These are phyloP conservation scores for Sideroxylon spinosum DNA, from an alignment of 179 eudicot genomes.

Conservation along the genomic window DNA sequence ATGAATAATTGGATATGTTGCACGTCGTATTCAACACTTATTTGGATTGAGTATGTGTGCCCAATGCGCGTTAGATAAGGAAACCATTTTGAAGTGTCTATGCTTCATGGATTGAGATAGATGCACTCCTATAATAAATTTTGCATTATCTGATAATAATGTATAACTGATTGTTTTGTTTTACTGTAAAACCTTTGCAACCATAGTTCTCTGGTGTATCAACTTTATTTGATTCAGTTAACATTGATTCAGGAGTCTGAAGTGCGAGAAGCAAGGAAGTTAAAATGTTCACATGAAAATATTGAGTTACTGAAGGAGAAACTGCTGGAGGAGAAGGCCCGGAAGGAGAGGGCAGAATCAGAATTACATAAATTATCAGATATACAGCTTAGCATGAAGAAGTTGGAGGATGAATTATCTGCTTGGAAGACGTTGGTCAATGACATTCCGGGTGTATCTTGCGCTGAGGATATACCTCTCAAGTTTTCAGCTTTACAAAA, in stretches of 20 bases:
- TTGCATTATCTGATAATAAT: not conserved
- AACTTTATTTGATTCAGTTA: not conserved
- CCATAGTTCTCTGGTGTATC: not conserved
- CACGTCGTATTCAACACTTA: too few relatives aligned
- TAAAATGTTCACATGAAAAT: slow-evolving; percentile 71
- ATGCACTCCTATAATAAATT: too few relatives aligned
- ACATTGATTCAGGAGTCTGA: slow-evolving; percentile 60
- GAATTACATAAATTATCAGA: slow-evolving; percentile 66
- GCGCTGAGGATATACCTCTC: slow-evolving; percentile 60
- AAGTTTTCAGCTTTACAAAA: slow-evolving; percentile 80
- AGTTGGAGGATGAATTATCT: slow-evolving; percentile 71
- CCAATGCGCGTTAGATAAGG: too few relatives aligned
- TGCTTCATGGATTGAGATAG: too few relatives aligned
- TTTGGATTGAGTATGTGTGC: too few relatives aligned
- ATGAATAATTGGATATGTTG: too few relatives aligned
- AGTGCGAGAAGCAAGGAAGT: slow-evolving; percentile 73
- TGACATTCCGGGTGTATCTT: slow-evolving; percentile 74
- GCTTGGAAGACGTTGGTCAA: slow-evolving; percentile 63
- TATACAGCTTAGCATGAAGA: slow-evolving; percentile 39
- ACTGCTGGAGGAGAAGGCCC: slow-evolving; percentile 64
- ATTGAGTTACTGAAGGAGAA: slow-evolving; percentile 77
- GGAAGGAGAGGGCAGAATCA: slow-evolving; percentile 70
- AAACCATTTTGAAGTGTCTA: too few relatives aligned
- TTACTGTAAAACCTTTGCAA: not conserved
- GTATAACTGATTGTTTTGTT: not conserved